Evolutionary conservation across 2,329 filamentous ascomycete species (phyloP).

Genomic region (Calonectria naviculata): DNA sequence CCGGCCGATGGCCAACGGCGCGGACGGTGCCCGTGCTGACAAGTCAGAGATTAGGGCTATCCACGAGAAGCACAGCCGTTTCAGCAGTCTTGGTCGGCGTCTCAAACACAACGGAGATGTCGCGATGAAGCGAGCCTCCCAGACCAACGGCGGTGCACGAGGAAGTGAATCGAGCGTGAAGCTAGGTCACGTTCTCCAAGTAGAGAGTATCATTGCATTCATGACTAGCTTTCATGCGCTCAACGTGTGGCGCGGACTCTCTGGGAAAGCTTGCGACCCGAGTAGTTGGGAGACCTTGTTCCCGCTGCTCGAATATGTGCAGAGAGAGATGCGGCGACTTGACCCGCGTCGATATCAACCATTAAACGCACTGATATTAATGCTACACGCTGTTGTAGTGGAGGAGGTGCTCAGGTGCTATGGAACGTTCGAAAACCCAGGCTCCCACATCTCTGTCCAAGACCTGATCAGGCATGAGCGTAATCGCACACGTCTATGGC

Average conservation of each 20-base stretch:
- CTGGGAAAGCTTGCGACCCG: constrained; percentile 55
- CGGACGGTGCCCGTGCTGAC: constrained; percentile 38
- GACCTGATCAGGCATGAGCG: constrained; percentile 41
- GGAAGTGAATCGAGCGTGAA: constrained; percentile 49
- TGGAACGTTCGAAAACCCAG: constrained; percentile 32
- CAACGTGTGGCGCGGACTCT: constrained; percentile 56
- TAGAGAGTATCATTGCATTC: constrained; percentile 64
- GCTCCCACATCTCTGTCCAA: constrained; percentile 25
- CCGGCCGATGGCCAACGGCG: constrained; percentile 44
- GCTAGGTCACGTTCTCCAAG: constrained; percentile 54
- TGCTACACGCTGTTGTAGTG: constrained; percentile 56
- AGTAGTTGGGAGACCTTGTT: constrained; percentile 56
- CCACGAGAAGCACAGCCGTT: constrained; percentile 50
- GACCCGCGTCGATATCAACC: constrained; percentile 49
- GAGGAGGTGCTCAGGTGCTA: constrained; percentile 58
- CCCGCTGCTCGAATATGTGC: constrained; percentile 55
- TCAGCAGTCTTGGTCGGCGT: constrained; percentile 56
- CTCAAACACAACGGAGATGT: constrained; percentile 66
- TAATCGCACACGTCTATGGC: constrained; percentile 41
- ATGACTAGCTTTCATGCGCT: constrained; percentile 64
- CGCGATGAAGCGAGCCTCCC: constrained; percentile 48
- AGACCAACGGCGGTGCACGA: constrained; percentile 35
- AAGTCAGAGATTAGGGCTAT: constrained; percentile 43
- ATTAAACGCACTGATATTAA: constrained; percentile 53
- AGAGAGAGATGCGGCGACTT: constrained; percentile 51